Percentiles rank a stretch among this genome's conserved stretches.
Conservation (phyloP, 2,329 filamentous ascomycete genomes). For the Xylariaceae sp. region DNA sequence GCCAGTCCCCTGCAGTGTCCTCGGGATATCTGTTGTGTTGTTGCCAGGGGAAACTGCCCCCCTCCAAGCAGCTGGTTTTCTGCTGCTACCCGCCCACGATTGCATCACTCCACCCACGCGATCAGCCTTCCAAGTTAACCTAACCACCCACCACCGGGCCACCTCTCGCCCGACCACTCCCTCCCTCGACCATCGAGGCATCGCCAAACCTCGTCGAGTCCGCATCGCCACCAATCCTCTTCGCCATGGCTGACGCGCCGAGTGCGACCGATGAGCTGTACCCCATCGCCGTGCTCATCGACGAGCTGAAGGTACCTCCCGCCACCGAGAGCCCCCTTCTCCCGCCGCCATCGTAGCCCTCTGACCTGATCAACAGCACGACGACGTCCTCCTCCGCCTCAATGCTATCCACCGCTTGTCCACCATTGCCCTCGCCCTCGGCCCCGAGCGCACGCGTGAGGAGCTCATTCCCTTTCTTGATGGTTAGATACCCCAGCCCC, state of each 20-base stretch:
- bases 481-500: conserved; percentile 60
- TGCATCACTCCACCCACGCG: conserved; percentile 35
- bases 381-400: conserved; percentile 94
- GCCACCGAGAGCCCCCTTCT: conserved; percentile 20
- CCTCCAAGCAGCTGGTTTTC: no score
- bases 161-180: conserved; percentile 7
- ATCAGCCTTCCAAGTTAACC: conserved; percentile 23
- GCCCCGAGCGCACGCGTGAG: conserved; percentile 93
- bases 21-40: no score
- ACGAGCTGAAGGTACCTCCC: conserved; percentile 86
- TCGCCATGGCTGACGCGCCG: conserved; percentile 82
- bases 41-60: no score
- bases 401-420: conserved; percentile 98
- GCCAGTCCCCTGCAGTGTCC: no score
- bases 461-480: conserved; percentile 99
- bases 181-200: conserved; percentile 9
- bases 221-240: conserved; percentile 9
- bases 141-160: conserved; percentile 4
- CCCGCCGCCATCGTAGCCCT: conserved; percentile 1
- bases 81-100: conserved; percentile 8
- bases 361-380: conserved; percentile 64
- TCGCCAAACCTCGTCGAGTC: conserved; percentile 6
- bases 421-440: conserved; percentile 94
- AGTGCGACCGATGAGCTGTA: conserved; percentile 98
- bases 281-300: conserved; percentile 98